Conservation (phyloP, 371 early-diverging fungal genomes). For the Mucor velutinosus region DNA sequence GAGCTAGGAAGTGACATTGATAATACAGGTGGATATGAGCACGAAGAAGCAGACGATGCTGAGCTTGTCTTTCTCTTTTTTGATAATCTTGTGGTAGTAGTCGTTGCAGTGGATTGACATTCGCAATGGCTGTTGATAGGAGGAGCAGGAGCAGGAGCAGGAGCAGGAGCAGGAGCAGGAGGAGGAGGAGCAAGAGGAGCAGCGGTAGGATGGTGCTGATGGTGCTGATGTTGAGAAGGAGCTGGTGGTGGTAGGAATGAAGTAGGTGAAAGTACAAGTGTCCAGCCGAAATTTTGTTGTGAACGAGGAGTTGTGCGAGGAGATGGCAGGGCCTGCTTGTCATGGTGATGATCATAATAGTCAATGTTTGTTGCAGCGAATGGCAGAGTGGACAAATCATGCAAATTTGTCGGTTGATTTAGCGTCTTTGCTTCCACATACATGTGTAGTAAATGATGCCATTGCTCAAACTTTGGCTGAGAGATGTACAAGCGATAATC, state of each 20-base stretch:
- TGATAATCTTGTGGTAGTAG: background rate
- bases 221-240: background rate
- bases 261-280: conserved; percentile 20
- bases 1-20: conserved; percentile 47
- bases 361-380: conserved; percentile 8
- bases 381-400: conserved; percentile 15
- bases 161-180: too few species aligned
- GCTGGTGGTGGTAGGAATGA: conserved; percentile 24
- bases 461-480: conserved; percentile 56
- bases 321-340: background rate
- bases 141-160: background rate
- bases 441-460: conserved; percentile 45
- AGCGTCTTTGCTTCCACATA: conserved; percentile 42
- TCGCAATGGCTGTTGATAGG: background rate
- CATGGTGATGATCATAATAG: background rate
- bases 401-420: conserved; percentile 14
- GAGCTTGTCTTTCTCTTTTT: conserved; percentile 11
- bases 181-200: background rate
- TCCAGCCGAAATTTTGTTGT: conserved; percentile 25
- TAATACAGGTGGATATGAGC: conserved; percentile 18
- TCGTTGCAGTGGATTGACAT: background rate
- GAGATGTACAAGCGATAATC: conserved; percentile 76
- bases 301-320: conserved; percentile 37
- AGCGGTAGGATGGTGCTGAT: too few species aligned
- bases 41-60: background rate